Evolutionary conservation across 2,329 filamentous ascomycete genomes (phyloP).

Genomic region (Grosmannia clavigera): DNA sequence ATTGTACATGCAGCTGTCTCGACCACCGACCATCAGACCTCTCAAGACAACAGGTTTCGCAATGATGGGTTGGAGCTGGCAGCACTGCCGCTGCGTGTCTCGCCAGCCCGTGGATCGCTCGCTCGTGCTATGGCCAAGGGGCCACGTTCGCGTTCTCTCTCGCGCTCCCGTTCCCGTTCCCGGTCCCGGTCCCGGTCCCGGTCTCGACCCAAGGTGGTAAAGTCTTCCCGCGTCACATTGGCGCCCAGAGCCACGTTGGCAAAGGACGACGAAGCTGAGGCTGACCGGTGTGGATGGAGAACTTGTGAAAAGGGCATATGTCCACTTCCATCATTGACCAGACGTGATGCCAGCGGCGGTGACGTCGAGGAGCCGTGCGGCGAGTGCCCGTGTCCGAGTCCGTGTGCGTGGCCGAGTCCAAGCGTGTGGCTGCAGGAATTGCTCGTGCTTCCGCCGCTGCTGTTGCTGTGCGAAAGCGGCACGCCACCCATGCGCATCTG

Average conservation of each 20-base stretch:
- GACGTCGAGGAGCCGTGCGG: slow-evolving; percentile 11
- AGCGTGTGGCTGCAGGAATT: neutral
- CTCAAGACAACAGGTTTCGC: slow-evolving; percentile 56
- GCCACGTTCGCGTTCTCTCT: slow-evolving; percentile 9
- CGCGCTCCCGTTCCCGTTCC: slow-evolving; percentile 12
- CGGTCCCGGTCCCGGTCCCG: neutral
- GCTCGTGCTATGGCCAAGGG: slow-evolving; percentile 8
- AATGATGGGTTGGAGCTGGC: slow-evolving; percentile 68
- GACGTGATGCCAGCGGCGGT: slow-evolving; percentile 19
- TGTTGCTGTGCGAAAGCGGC: slow-evolving; percentile 18
- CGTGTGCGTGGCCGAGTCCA: neutral
- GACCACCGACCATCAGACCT: neutral
- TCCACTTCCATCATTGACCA: slow-evolving; percentile 21
- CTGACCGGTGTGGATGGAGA: slow-evolving; percentile 18
- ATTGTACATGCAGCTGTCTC: too few species aligned
- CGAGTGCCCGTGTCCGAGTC: neutral
- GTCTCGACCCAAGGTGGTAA: slow-evolving; percentile 9
- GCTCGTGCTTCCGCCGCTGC: neutral
- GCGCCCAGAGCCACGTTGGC: neutral
- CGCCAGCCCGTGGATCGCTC: slow-evolving; percentile 17
- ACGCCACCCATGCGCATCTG: slow-evolving; percentile 29
- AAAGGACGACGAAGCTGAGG: slow-evolving; percentile 25
- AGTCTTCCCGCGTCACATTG: slow-evolving; percentile 12
- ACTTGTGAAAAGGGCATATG: slow-evolving; percentile 25
- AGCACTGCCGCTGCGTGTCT: slow-evolving; percentile 41